phyloP scores from a whole-genome alignment of 371 early-diverging fungal species.

The Mortierella sp. region DNA sequence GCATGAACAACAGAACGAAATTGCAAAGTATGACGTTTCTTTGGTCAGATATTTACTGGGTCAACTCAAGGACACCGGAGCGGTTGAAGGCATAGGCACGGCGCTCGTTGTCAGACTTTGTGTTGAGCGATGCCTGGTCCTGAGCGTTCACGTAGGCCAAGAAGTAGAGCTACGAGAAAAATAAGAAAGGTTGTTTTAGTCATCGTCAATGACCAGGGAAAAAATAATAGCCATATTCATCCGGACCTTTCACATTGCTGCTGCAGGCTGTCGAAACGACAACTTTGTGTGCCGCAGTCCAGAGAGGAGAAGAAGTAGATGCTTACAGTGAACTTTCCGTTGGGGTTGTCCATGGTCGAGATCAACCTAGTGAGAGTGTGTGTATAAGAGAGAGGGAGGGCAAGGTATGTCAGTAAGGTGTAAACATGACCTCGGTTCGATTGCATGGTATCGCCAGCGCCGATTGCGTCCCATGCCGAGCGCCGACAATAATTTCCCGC shows the following conservation, averaged over 20 bases:
- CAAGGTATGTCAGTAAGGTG: not conserved
- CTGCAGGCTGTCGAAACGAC: not conserved
- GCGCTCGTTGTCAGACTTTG: constrained; percentile 68
- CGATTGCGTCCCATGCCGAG: not conserved
- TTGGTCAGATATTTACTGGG: constrained; percentile 69
- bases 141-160: constrained; percentile 78
- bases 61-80: constrained; percentile 87
- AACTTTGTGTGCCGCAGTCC: too few relatives aligned
- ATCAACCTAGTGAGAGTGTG: constrained; percentile 64
- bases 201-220: not conserved
- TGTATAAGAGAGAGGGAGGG: not conserved
- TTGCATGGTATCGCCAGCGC: not conserved
- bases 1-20: constrained; percentile 5
- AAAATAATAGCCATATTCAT: not conserved
- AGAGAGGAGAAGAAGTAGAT: not conserved
- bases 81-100: constrained; percentile 69
- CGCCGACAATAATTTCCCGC: not conserved
- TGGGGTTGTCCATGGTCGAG: constrained; percentile 66
- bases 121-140: constrained; percentile 56
- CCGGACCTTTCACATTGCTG: not conserved
- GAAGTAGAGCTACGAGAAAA: constrained; percentile 66
- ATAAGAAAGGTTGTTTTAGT: not conserved
- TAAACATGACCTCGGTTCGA: not conserved
- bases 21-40: not conserved
- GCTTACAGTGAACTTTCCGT: constrained; percentile 80